Conservation (phyloP, 345 rosid genomes). For the Ceriops decandra region DNA sequence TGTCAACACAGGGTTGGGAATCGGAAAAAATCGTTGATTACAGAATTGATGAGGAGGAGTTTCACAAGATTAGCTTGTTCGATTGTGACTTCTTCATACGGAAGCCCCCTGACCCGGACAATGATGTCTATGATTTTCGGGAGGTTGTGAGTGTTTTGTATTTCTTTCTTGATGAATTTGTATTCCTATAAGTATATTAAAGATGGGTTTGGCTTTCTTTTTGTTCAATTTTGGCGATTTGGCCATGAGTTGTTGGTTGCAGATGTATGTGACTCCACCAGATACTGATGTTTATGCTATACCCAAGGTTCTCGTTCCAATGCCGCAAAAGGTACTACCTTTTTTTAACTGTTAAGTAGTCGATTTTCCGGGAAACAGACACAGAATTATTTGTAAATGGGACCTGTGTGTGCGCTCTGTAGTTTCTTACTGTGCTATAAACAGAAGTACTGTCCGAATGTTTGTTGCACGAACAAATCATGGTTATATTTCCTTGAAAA, state of each 20-base stretch:
- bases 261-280: slow-evolving; percentile 98
- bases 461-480: not conserved
- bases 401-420: no score
- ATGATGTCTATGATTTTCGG: slow-evolving; percentile 89
- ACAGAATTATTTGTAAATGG: no score
- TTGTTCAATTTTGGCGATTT: slow-evolving; percentile 1
- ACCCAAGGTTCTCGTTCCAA: slow-evolving; percentile 80
- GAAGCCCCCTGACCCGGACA: slow-evolving; percentile 91
- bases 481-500: not conserved
- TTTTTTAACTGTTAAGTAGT: not conserved
- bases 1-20: slow-evolving; percentile 76
- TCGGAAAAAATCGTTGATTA: slow-evolving; percentile 88
- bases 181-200: not conserved
- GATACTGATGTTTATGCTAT: slow-evolving; percentile 86
- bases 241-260: slow-evolving; percentile 8
- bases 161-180: not conserved
- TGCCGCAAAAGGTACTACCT: slow-evolving; percentile 73
- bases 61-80: slow-evolving; percentile 72
- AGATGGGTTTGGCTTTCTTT: slow-evolving; percentile 2
- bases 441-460: not conserved
- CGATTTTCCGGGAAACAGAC: no score
- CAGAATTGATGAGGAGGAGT: slow-evolving; percentile 86
- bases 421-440: no score
- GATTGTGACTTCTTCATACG: slow-evolving; percentile 95
- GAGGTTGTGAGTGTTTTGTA: slow-evolving; percentile 45